Percentiles rank a stretch among this genome's conserved stretches.
Conservation (phyloP, 495 filamentous ascomycete species). For the Hypoxylon fuscum region DNA sequence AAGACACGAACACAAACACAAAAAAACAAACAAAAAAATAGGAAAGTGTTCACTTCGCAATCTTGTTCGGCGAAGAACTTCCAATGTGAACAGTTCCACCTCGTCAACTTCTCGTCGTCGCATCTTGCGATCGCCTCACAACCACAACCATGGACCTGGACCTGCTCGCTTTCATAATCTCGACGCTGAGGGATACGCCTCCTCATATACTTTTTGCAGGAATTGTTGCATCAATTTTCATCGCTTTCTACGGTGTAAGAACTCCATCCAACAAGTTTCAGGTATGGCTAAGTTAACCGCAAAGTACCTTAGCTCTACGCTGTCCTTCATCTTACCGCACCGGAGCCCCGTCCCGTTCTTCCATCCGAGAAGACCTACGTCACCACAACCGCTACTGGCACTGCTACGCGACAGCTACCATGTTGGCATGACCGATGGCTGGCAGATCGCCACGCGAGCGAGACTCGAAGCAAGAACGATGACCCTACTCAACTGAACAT, state of each 20-base stretch:
- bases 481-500: constrained; percentile 45
- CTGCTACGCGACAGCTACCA: constrained; percentile 69
- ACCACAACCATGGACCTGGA: constrained; percentile 34
- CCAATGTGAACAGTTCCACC: constrained; percentile 27
- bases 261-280: background rate
- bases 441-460: constrained; percentile 59
- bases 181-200: constrained; percentile 41
- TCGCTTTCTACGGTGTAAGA: constrained; percentile 45
- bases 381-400: constrained; percentile 73
- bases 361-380: constrained; percentile 88
- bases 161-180: constrained; percentile 21
- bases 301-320: constrained; percentile 76
- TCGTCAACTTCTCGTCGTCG: background rate
- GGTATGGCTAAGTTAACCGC: constrained; percentile 9
- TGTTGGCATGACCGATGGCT: constrained; percentile 82
- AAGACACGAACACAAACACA: too few relatives aligned
- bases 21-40: too few relatives aligned
- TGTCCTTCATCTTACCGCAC: constrained; percentile 76
- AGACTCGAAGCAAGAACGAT: constrained; percentile 43
- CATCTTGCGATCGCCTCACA: background rate
- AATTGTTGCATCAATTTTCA: constrained; percentile 34
- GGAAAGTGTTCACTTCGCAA: too few relatives aligned
- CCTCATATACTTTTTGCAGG: constrained; percentile 42
- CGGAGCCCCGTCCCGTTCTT: constrained; percentile 76
- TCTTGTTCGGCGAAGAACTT: constrained; percentile 2